A percentile compares a stretch with the other conserved stretches of the same genome.
Conservation (phyloP, 352 stramenopile species). For the Globisporangium barbulae region DNA sequence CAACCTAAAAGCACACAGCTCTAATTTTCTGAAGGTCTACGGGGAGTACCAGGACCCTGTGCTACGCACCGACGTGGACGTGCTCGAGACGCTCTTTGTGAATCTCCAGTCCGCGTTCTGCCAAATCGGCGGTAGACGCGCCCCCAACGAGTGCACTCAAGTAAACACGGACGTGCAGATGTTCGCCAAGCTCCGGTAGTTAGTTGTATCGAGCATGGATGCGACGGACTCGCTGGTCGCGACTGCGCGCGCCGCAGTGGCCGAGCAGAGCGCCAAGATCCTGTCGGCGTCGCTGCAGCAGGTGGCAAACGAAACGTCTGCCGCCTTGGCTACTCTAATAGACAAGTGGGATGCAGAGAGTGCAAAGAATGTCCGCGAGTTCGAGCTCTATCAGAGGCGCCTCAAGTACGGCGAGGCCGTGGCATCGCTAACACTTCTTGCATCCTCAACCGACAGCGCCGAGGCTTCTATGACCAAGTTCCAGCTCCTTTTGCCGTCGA, state of each 20-base stretch:
- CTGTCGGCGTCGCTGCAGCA: neutral
- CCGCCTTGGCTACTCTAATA: neutral
- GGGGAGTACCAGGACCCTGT: neutral
- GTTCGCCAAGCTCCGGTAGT: neutral
- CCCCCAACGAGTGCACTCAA: neutral
- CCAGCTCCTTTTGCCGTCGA: neutral
- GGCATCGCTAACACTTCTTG: neutral
- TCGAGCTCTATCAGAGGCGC: neutral
- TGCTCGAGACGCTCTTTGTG: constrained; percentile 3
- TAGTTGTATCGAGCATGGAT: neutral
- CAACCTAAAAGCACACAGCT: constrained; percentile 1
- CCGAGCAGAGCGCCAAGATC: constrained; percentile 5
- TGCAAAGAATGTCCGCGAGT: neutral
- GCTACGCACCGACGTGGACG: neutral
- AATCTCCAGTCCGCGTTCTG: neutral
- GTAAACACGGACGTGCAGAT: neutral
- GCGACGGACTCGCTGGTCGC: constrained; percentile 2
- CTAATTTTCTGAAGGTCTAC: constrained; percentile 2
- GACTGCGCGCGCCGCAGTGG: neutral
- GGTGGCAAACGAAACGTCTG: constrained; percentile 3
- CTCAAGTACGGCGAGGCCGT: neutral
- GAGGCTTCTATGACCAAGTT: constrained; percentile 1
- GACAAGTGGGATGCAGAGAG: neutral
- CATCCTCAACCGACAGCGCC: neutral
- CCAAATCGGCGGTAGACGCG: neutral